Evolutionary conservation across 2,329 filamentous ascomycete genomes (phyloP).

Genomic region (Microdochium paspali): DNA sequence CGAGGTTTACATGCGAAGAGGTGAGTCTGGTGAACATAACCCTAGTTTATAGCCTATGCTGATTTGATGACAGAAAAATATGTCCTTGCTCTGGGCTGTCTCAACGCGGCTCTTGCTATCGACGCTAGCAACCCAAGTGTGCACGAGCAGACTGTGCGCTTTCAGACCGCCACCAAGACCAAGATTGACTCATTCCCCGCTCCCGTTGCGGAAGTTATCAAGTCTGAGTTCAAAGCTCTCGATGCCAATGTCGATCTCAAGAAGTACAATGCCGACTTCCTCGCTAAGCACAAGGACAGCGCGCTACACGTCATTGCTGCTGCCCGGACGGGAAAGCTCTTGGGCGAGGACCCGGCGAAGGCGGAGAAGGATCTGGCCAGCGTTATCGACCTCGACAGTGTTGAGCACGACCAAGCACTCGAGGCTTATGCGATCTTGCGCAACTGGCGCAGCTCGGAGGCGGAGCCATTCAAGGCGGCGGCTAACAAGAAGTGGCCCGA

Average conservation of each 20-base stretch:
- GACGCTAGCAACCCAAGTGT: constrained; percentile 61
- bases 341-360: constrained; percentile 47
- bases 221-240: constrained; percentile 54
- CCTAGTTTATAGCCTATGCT: constrained; percentile 7
- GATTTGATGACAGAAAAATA: constrained; percentile 58
- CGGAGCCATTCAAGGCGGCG: constrained; percentile 35
- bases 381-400: constrained; percentile 35
- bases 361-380: constrained; percentile 51
- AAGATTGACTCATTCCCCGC: constrained; percentile 50
- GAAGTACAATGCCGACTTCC: constrained; percentile 58
- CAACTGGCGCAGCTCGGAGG: constrained; percentile 39
- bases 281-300: constrained; percentile 52
- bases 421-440: constrained; percentile 30
- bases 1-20: constrained; percentile 76
- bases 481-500: constrained; percentile 41
- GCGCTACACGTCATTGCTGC: constrained; percentile 53
- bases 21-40: constrained; percentile 39
- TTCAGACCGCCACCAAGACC: constrained; percentile 53
- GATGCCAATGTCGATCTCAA: constrained; percentile 48
- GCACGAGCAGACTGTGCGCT: constrained; percentile 64
- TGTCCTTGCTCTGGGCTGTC: constrained; percentile 75
- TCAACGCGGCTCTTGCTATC: constrained; percentile 63
- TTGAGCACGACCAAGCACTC: constrained; percentile 37
- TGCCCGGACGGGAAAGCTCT: constrained; percentile 46
- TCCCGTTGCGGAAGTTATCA: constrained; percentile 60